Evolutionary conservation across 2,329 filamentous ascomycete species (phyloP).

Genomic region (Ophiostoma sp.): DNA sequence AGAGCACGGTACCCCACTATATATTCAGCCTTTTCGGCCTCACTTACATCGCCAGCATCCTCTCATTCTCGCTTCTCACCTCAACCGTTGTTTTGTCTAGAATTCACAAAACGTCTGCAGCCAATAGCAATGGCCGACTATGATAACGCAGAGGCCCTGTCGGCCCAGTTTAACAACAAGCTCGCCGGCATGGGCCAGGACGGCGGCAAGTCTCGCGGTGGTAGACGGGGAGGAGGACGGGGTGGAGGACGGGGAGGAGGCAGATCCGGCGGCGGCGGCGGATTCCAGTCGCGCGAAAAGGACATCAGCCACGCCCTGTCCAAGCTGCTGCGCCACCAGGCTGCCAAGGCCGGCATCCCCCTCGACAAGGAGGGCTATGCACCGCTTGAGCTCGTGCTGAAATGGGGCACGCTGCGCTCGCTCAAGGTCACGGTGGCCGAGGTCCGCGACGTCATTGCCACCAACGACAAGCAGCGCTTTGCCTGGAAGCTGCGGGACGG

Average conservation of each 20-base stretch:
- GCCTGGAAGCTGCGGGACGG: constrained; percentile 57
- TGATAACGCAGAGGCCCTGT: constrained; percentile 26
- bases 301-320: constrained; percentile 52
- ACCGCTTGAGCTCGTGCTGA: constrained; percentile 51
- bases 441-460: constrained; percentile 61
- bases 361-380: constrained; percentile 58
- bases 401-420: constrained; percentile 56
- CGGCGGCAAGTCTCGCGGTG: not conserved
- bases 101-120: not conserved
- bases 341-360: constrained; percentile 49
- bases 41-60: not conserved
- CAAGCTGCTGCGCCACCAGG: constrained; percentile 52
- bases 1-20: not conserved
- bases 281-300: constrained; percentile 39
- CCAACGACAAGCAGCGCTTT: constrained; percentile 89
- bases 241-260: not conserved
- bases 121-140: not conserved
- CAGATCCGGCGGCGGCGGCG: not conserved
- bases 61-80: not conserved
- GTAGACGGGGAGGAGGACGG: not conserved
- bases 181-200: constrained; percentile 17
- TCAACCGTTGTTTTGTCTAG: not conserved
- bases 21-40: constrained; percentile 5
- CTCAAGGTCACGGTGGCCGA: constrained; percentile 72
- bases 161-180: constrained; percentile 26